phyloP scores from a whole-genome alignment of 257 asterid genomes.

The Jacaranda mimosifolia region DNA sequence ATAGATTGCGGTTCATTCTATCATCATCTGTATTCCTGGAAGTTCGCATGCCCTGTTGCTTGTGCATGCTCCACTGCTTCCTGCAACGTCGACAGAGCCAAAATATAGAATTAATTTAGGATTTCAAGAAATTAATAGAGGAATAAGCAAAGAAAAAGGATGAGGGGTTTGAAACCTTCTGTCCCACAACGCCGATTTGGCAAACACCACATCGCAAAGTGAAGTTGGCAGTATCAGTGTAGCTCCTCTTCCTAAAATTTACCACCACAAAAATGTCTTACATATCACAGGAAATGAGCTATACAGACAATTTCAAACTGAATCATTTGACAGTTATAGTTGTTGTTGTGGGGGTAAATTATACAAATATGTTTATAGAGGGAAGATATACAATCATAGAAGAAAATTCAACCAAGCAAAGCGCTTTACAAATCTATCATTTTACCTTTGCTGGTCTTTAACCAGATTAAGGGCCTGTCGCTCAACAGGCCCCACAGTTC shows the following conservation, averaged over 20 bases:
- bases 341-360: no score
- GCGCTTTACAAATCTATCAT: neutral
- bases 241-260: constrained; percentile 80
- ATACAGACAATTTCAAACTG: no score
- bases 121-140: constrained; percentile 3
- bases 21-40: constrained; percentile 82
- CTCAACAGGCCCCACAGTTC: constrained; percentile 68
- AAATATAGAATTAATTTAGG: neutral
- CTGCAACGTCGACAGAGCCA: constrained; percentile 46
- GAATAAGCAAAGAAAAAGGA: constrained; percentile 4
- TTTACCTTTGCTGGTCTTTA: constrained; percentile 89
- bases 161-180: constrained; percentile 62
- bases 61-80: constrained; percentile 94
- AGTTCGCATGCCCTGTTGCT: constrained; percentile 95
- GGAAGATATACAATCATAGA: neutral
- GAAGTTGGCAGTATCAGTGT: constrained; percentile 88
- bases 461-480: constrained; percentile 73
- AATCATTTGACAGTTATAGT: no score
- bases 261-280: neutral
- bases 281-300: neutral
- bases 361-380: neutral
- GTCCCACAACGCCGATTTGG: constrained; percentile 92
- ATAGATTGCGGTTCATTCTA: neutral
- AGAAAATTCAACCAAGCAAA: neutral
- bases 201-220: constrained; percentile 95